Base-by-base conservation (phyloP, 2,329 filamentous ascomycete genomes). In the Calonectria montana region DNA sequence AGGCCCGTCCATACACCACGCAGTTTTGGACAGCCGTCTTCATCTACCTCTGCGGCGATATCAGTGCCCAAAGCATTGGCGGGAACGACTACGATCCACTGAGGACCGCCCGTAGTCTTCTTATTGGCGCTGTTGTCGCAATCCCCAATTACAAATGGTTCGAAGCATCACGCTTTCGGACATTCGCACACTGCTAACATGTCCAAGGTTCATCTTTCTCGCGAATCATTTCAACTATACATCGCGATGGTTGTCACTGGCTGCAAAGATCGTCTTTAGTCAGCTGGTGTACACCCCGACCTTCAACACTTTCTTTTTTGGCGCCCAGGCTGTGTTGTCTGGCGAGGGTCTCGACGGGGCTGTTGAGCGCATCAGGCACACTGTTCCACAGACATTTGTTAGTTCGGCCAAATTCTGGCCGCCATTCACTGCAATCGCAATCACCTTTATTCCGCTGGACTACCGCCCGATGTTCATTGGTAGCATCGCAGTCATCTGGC, bases 331-430 rank as follows among this genome's bases (percentile, higher is more conserved):
- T 1, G 85, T 95, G 4, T 86, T 97, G 2, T 89, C 91, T 0
- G 95, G 95, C 43, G 92, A 93, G 31, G 88, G 87, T 0, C 80
- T 91, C 1, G 80, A 84, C 8, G 92, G 94, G 67, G 90, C 93
- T 1, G 89, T 90, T 82, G 91, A 94, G 77, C 91, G 94, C 65
- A 88, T 98, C 71, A 89, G 89, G 76, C 87, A 91, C 70, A 96
- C 95, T 0, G 93, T 98, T 0, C 95, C 95, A 0, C 87, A 89
- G 27, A 95, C 92, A 80, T 91, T 94, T 80, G 82, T 91, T 80
- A 98, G 97, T 82, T 94, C 92, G 72, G 91, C 92, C 82, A 97
- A 97, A 85, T 83, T 98, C 27, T 98, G 96, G 96, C 96, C 96
- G 0, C 91, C 91, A 0, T 93, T 97, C 18, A 97, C 93, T 16